A percentile compares a stretch with the other conserved stretches of the same genome.
phyloP scores from a whole-genome alignment of 2,329 filamentous ascomycete species.

The Epicoccum sorghinum region DNA sequence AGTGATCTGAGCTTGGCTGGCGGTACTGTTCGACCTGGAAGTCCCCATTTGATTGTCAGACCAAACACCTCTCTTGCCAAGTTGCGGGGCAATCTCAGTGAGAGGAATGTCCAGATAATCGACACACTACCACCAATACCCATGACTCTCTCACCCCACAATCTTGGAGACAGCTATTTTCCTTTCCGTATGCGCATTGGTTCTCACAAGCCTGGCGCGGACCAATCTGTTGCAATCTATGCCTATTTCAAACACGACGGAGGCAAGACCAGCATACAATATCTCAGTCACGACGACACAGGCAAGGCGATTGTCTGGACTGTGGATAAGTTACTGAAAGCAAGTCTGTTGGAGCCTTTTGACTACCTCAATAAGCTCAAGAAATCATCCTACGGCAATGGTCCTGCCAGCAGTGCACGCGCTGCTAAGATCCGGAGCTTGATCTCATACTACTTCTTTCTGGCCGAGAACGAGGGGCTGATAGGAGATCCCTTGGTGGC shows the following conservation, averaged over 20 bases:
- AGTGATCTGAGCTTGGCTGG: not conserved
- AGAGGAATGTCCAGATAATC: not conserved
- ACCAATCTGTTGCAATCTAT: not conserved
- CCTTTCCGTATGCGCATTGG: conserved; percentile 6
- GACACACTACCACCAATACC: not conserved
- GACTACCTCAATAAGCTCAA: conserved; percentile 7
- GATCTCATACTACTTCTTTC: conserved; percentile 19
- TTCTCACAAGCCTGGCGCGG: not conserved
- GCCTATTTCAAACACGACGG: conserved; percentile 3
- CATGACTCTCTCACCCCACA: conserved; percentile 1
- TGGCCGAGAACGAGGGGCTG: conserved; percentile 18
- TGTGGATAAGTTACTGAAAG: not conserved
- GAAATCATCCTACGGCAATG: not conserved
- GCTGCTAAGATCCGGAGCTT: conserved; percentile 14
- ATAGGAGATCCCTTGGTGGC: conserved; percentile 2
- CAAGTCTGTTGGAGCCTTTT: conserved; percentile 1
- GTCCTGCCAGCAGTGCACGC: not conserved
- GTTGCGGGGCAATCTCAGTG: not conserved
- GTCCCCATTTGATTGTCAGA: not conserved
- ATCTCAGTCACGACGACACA: not conserved
- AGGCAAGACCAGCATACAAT: not conserved
- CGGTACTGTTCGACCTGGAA: not conserved
- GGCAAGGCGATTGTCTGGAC: not conserved
- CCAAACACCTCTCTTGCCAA: conserved; percentile 4
- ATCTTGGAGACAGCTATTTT: not conserved